Evolutionary conservation across 306 rosid species (phyloP).

Genomic region (Lotus japonicus): DNA sequence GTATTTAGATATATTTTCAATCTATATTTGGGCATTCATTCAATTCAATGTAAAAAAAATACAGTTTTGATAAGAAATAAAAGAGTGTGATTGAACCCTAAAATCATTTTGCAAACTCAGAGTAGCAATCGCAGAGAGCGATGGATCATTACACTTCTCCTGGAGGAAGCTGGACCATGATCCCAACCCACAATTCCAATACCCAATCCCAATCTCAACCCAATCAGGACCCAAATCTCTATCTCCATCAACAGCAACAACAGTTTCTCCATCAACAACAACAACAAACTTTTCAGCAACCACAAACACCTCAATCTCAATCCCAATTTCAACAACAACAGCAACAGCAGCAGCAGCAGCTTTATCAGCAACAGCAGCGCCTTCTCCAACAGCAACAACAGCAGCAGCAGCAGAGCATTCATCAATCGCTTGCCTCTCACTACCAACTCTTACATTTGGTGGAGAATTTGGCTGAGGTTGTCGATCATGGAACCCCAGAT

Average conservation of each 20-base stretch:
- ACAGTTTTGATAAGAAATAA: too few relatives aligned
- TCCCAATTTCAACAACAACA: slow-evolving; percentile 40
- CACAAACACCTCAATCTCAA: slow-evolving; percentile 31
- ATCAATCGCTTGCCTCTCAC: slow-evolving; percentile 88
- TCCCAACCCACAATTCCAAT: slow-evolving; percentile 57
- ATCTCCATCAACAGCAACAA: slow-evolving; percentile 48
- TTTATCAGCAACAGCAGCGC: slow-evolving; percentile 46
- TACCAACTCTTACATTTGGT: slow-evolving; percentile 69
- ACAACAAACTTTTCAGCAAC: slow-evolving; percentile 27
- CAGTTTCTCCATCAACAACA: slow-evolving; percentile 39
- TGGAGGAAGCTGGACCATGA: slow-evolving; percentile 82
- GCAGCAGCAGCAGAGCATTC: slow-evolving; percentile 50
- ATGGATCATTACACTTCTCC: slow-evolving; percentile 61
- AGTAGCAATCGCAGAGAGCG: background rate
- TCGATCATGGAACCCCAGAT: slow-evolving; percentile 72
- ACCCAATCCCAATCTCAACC: slow-evolving; percentile 48
- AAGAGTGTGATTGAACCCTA: too few relatives aligned
- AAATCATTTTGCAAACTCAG: background rate
- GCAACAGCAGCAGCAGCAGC: slow-evolving; percentile 35
- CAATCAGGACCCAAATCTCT: slow-evolving; percentile 57
- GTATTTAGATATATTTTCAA: too few relatives aligned
- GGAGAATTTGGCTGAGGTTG: slow-evolving; percentile 75
- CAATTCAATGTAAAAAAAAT: too few relatives aligned
- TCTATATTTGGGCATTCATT: too few relatives aligned
- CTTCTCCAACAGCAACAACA: slow-evolving; percentile 28